Base-by-base conservation (phyloP, 306 rosid species). In the Medicago lupulina region DNA sequence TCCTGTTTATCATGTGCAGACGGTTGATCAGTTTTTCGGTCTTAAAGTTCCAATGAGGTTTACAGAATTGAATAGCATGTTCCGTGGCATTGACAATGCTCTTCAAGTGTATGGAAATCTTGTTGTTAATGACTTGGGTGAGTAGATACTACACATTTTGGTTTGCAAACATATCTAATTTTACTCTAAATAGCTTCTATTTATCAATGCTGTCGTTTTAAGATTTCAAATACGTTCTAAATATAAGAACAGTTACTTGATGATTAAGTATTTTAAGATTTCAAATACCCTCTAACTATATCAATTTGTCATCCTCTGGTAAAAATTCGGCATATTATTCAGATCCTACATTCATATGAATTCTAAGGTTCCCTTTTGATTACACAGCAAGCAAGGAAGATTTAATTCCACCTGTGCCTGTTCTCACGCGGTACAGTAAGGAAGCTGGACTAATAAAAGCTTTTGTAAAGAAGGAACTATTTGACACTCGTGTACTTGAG, bases 401-500 rank as follows among this genome's bases (percentile, higher is more conserved):
- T 63, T 72, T 95, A 57, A 85, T 92, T 80, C 99, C 99, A 31
- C 99, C 97, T 8, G 88, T 84, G 71, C 99, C 99, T 60, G 79
- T 92, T 79, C 97, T 95, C 77, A 95, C 99, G 5, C 87, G 99
- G 10, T 90, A 90, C 96, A 87, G 39, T 72, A 95, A 85, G 85
- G 99, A 95, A 85, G 89, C 79, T 77, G 99, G 96, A 84, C 86
- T 95, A 86, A 95, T 95, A 87, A 95, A 95, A 85, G 97, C 99
- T 80, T 95, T 95, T 84, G 97, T 95, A 64, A 92, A 90, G 88
- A 95, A 95, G 87, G 99, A 95, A 84, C 84, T 90, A 9, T 92
- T 92, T 90, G 99, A 95, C 75, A 81, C 89, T 58, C 91, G 93
- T 74, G 86, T 89, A 44, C 91, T 96, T 58, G 99, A 90, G 70